Evolutionary conservation across 805 yeast genomes (phyloP).

Genomic region (Yamadazyma scolyti): DNA sequence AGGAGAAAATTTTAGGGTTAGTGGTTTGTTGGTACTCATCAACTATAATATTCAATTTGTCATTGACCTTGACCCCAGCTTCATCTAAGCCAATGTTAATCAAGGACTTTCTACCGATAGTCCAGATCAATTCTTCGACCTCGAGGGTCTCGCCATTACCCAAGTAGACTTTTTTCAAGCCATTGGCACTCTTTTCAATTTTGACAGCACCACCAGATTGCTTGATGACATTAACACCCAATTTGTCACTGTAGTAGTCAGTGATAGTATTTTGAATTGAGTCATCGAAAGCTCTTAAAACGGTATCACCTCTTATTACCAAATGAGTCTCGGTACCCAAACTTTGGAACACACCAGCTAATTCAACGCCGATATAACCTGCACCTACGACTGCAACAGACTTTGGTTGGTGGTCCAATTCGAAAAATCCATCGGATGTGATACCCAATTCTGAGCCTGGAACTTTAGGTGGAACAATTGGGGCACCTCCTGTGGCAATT

Average conservation of each 20-base stretch:
- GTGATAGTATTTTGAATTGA: conserved; percentile 77
- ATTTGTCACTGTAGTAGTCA: conserved; percentile 67
- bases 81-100: conserved; percentile 72
- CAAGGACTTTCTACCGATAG: conserved; percentile 84
- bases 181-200: conserved; percentile 30
- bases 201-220: conserved; percentile 42
- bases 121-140: conserved; percentile 88
- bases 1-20: conserved; percentile 66
- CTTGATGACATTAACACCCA: conserved; percentile 80
- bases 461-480: conserved; percentile 64
- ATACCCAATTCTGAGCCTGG: conserved; percentile 83
- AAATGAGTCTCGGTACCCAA: conserved; percentile 83
- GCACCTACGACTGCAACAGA: conserved; percentile 95
- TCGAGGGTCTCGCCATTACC: conserved; percentile 36
- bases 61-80: conserved; percentile 64
- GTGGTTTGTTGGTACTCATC: conserved; percentile 88
- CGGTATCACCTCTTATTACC: conserved; percentile 87
- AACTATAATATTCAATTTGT: conserved; percentile 60
- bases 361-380: conserved; percentile 95
- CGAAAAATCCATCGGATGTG: conserved; percentile 89
- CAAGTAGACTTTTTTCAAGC: conserved; percentile 33
- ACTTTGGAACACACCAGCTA: conserved; percentile 90
- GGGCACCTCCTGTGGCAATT: conserved; percentile 91
- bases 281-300: conserved; percentile 83
- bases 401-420: conserved; percentile 78